Base-by-base conservation (phyloP, 75 land plant species). In the Selaginella moellendorffii region DNA sequence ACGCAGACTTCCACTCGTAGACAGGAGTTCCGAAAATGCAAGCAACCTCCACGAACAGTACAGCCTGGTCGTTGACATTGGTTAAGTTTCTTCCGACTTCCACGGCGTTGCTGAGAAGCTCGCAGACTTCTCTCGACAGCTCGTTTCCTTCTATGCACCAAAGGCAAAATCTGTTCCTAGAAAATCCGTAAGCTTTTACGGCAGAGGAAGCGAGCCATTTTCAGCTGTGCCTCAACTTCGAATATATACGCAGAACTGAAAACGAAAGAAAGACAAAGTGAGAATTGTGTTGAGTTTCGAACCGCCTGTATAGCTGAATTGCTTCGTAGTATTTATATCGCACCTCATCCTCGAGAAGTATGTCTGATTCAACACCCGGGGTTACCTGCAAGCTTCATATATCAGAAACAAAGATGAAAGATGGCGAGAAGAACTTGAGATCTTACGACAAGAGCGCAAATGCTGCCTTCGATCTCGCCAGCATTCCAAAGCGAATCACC, bases 401-500 rank as follows among this genome's bases (percentile, higher is more conserved):
- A n/a, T n/a, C n/a, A n/a, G n/a, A n/a, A n/a, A n/a, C n/a, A n/a
- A n/a, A n/a, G n/a, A n/a, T n/a, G n/a, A n/a, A n/a, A n/a, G n/a
- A n/a, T n/a, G n/a, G n/a, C n/a, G n/a, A n/a, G n/a, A n/a, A n/a
- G n/a, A n/a, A n/a, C n/a, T n/a, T n/a, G n/a, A n/a, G n/a, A n/a
- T 46, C 73, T 22, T 74, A 87, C 85, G 83, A 91, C 78, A 53
- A 85, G 69, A 24, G 97, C 97, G 74, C 97, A 87, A 24, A 85
- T 93, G 66, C 93, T 82, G 5, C 97, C 97, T 77, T 91, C 97
- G 71, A 91, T 60, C 21, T 92, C 93, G 21, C 97, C 97, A 28
- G 93, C 97, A 73, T 82, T 84, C 93, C 97, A 91, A 66, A 91
- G 82, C 31, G 54, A 75, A 76, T 91, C 97, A 12, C 82, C 93